These are phyloP conservation scores for Mycena alexandri DNA, from an alignment of 768 basidiomycete genomes.

Conservation along the genomic window DNA sequence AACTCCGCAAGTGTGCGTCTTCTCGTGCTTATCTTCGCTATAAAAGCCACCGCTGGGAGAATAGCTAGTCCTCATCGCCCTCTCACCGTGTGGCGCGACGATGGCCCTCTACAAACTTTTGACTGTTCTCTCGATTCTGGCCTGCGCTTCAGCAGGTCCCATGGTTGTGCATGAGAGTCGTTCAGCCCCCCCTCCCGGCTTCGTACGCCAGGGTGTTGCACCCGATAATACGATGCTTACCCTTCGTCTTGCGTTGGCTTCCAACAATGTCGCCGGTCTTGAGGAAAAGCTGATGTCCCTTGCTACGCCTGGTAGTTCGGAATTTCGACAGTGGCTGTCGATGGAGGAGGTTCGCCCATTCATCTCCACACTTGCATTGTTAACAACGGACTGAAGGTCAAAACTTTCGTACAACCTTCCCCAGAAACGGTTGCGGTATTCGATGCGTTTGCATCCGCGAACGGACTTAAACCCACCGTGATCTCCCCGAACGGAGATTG, in stretches of 20 bases:
- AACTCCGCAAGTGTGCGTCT: constrained; percentile 5
- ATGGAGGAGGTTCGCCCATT: constrained; percentile 13
- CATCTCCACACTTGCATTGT: not conserved
- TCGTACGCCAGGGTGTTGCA: constrained; percentile 11
- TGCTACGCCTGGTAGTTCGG: constrained; percentile 15
- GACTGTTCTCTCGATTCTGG: not conserved
- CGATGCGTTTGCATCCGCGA: constrained; percentile 19
- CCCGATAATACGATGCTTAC: constrained; percentile 4
- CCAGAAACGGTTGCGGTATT: constrained; percentile 10
- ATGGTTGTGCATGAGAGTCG: constrained; percentile 21
- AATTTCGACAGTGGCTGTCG: constrained; percentile 23
- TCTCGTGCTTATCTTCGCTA: not conserved
- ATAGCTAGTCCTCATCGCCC: not conserved
- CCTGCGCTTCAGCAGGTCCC: not conserved
- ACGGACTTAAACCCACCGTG: constrained; percentile 9
- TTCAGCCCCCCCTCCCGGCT: constrained; percentile 4
- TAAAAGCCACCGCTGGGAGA: constrained; percentile 4
- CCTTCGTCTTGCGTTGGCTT: constrained; percentile 18
- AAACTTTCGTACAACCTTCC: constrained; percentile 22
- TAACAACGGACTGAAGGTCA: constrained; percentile 15
- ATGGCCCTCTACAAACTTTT: constrained; percentile 9
- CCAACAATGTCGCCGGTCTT: constrained; percentile 13
- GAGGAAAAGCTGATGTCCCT: constrained; percentile 9
- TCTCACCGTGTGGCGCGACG: not conserved
- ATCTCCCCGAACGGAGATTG: constrained; percentile 22